A percentile compares a stretch with the other conserved stretches of the same genome.
phyloP scores from a whole-genome alignment of 805 yeast species.

The Starmerella sirachaensis region DNA sequence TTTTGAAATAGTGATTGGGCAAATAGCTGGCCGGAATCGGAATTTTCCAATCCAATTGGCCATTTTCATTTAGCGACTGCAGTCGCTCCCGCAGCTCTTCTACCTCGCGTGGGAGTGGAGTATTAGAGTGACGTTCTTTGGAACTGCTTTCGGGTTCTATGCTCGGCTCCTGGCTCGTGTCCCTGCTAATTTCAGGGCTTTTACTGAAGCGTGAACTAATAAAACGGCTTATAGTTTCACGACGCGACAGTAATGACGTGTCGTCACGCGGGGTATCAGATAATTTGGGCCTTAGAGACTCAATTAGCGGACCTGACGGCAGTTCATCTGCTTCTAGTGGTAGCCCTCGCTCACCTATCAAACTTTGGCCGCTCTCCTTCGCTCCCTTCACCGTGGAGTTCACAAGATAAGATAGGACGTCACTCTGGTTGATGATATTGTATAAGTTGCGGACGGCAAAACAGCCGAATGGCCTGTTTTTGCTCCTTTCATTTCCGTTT shows the following conservation, averaged over 20 bases:
- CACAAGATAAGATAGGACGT: conserved; percentile 78
- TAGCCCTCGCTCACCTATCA: conserved; percentile 17
- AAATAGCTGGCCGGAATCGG: conserved; percentile 41
- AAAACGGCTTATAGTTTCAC: conserved; percentile 1
- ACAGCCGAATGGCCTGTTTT: conserved; percentile 29
- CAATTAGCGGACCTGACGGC: conserved; percentile 12
- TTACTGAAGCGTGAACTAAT: conserved; percentile 2
- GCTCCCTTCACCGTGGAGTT: conserved; percentile 60
- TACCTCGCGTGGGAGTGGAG: neutral
- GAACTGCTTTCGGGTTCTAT: neutral
- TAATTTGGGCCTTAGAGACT: no score
- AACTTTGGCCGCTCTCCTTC: neutral
- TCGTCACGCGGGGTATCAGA: neutral
- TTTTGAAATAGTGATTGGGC: conserved; percentile 68
- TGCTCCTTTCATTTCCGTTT: neutral
- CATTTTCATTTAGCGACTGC: conserved; percentile 48
- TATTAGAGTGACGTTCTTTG: neutral
- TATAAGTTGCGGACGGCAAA: conserved; percentile 63
- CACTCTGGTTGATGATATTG: conserved; percentile 80
- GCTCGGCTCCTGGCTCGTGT: neutral
- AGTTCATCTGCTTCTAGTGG: conserved; percentile 23
- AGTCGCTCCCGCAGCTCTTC: conserved; percentile 16
- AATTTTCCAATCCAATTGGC: conserved; percentile 72
- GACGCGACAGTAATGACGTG: neutral
- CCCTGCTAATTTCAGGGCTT: conserved; percentile 1